Conservation (phyloP, 108 stramenopile species). For the Aurantiochytrium sp. region DNA sequence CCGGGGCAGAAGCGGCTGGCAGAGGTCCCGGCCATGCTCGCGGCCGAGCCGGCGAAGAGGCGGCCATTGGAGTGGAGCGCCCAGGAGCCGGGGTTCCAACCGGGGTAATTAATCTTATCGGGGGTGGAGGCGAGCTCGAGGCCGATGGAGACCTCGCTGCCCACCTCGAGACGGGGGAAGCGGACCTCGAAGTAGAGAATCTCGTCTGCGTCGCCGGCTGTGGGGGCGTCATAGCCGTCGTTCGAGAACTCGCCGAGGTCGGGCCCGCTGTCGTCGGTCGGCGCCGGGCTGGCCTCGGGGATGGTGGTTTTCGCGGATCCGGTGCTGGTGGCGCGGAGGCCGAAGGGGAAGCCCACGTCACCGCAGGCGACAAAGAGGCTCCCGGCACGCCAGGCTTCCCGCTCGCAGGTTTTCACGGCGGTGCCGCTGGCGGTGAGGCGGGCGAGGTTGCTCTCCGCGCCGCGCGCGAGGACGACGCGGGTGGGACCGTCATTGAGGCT, state of each 20-base stretch:
- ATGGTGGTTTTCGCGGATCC: not conserved
- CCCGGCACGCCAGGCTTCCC: not conserved
- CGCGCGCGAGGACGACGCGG: not conserved
- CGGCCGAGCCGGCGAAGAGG: not conserved
- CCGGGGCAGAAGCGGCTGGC: not conserved
- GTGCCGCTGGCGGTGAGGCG: not conserved
- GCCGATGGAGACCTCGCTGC: not conserved
- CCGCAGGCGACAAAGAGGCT: not conserved
- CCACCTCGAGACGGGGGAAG: not conserved
- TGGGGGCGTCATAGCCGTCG: not conserved
- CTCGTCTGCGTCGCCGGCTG: not conserved
- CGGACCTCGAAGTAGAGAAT: not conserved
- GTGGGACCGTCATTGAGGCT: not conserved
- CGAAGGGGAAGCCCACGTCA: not conserved
- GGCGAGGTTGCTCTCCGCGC: not conserved
- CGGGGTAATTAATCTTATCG: constrained; percentile 21
- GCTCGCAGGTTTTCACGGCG: not conserved
- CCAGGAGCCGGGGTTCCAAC: constrained; percentile 9
- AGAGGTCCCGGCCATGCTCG: not conserved
- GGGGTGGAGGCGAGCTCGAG: not conserved
- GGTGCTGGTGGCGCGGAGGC: not conserved
- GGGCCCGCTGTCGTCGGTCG: not conserved
- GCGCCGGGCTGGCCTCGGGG: not conserved
- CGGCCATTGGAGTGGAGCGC: not conserved
- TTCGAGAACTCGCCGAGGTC: not conserved